phyloP scores from a whole-genome alignment of 2,329 filamentous ascomycete genomes.

The Sclerotinia trifoliorum region DNA sequence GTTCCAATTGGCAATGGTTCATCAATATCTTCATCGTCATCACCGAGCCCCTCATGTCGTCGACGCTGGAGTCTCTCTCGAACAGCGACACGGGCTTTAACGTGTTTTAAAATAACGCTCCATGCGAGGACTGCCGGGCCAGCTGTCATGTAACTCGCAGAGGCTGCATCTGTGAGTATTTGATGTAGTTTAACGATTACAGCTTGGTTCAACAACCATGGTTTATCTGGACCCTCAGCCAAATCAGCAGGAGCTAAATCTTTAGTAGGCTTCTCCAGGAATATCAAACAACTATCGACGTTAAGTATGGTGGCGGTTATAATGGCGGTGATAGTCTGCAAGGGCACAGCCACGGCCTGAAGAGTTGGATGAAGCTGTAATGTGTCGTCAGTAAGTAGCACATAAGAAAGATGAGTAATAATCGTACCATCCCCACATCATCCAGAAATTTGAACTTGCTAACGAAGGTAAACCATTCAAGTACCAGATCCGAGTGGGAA shows the following conservation, averaged over 20 bases:
- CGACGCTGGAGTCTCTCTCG: constrained; percentile 19
- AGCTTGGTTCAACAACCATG: constrained; percentile 68
- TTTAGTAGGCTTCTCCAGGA: constrained; percentile 38
- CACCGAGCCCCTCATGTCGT: constrained; percentile 14
- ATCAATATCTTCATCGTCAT: constrained; percentile 46
- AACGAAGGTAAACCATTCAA: constrained; percentile 69
- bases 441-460: constrained; percentile 70
- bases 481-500: constrained; percentile 56
- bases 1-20: constrained; percentile 43
- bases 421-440: constrained; percentile 52
- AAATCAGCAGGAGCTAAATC: constrained; percentile 36
- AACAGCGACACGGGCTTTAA: constrained; percentile 42
- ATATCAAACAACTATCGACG: constrained; percentile 32
- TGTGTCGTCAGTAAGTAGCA: constrained; percentile 18
- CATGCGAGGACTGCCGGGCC: constrained; percentile 77
- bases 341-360: constrained; percentile 52
- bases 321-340: constrained; percentile 68
- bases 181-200: constrained; percentile 72
- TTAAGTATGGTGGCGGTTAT: constrained; percentile 73
- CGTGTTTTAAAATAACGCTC: constrained; percentile 70
- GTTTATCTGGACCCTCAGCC: constrained; percentile 43
- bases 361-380: constrained; percentile 31
- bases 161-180: constrained; percentile 60
- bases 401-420: constrained; percentile 1
- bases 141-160: constrained; percentile 57